Base-by-base conservation (phyloP, 2,329 filamentous ascomycete genomes). In the Gnomoniopsis sp. region DNA sequence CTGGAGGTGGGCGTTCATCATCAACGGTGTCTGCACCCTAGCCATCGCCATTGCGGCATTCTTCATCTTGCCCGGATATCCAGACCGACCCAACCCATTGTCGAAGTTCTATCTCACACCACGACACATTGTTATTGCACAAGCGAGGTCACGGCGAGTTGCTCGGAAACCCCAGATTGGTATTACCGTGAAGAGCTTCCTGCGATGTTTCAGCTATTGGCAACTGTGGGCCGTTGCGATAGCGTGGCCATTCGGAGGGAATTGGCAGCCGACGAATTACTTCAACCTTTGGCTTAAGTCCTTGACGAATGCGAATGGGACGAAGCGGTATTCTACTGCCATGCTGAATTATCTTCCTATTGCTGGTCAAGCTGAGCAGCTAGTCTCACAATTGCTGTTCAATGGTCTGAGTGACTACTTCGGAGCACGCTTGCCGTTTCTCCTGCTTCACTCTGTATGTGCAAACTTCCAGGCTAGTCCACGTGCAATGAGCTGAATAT, bases 251-350 rank as follows among this genome's bases (percentile, higher is more conserved):
- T 34, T 59, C 46, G 57, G 43, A 3, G 46, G 57, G 15, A 59
- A 59, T 36, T 49, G 33, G 1, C 23, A 43, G 12, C 51, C 57
- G 17, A 41, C 57, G 15, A 59, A 55, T 33, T 59, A 55, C 36
- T 59, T 59, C 51, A 59, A 59, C 46, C 26, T 59, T 3, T 59
- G 57, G 51, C 51, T 59, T 11, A 59, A 59, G 36, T 59, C 57
- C 4, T 19, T 59, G 26, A 59, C 36, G 3, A 59, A 59, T 12
- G 11, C 57, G 2, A 50, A 59, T 6, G 57, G 57, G 22, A 55
- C 43, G 11, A 53, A 44, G 17, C 54, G 43, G 1, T 59, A 55
- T 34, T 59, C 57, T 2, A 51, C 54, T 10, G 50, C 50, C 46
- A 46, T 59, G 51, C 46, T 59, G 33, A 59, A 59, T 36, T 59